phyloP scores from a whole-genome alignment of 1,284 basidiomycete species.

The Blastosporella zonata region DNA sequence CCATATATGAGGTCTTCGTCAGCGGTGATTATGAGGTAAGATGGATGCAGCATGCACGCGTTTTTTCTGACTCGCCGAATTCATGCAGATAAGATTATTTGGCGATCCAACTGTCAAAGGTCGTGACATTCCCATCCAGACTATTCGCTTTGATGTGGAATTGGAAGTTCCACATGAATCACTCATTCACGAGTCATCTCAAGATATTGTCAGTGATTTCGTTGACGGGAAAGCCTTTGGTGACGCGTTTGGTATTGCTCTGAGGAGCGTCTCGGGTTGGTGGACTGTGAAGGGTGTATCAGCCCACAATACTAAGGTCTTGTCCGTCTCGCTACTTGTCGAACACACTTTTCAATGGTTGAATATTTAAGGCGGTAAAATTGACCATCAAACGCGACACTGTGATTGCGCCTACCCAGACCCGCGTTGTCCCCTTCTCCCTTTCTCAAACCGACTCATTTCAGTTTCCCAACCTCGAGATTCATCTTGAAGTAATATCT shows the following conservation, averaged over 20 bases:
- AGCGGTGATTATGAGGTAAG: conserved; percentile 73
- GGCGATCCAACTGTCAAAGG: conserved; percentile 57
- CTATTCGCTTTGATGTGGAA: conserved; percentile 43
- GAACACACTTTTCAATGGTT: not conserved
- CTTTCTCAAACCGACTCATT: conserved; percentile 40
- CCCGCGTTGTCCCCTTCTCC: conserved; percentile 50
- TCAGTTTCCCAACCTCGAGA: conserved; percentile 28
- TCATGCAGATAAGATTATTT: conserved; percentile 67
- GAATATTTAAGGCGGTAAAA: conserved; percentile 30
- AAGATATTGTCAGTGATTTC: conserved; percentile 61
- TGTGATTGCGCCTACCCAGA: conserved; percentile 59
- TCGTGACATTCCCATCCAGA: conserved; percentile 47
- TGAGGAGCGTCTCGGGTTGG: conserved; percentile 52
- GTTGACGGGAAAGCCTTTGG: conserved; percentile 69
- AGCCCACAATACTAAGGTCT: conserved; percentile 19
- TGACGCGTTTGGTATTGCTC: conserved; percentile 57
- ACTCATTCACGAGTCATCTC: conserved; percentile 42
- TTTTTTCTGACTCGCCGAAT: conserved; percentile 6
- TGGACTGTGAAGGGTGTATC: conserved; percentile 40
- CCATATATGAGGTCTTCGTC: conserved; percentile 51
- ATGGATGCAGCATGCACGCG: conserved; percentile 2
- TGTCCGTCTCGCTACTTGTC: not conserved
- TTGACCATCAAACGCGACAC: conserved; percentile 35
- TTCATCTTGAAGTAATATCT: conserved; percentile 35
- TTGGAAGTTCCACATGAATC: conserved; percentile 30